Percentiles rank a stretch among this genome's conserved stretches.
Evolutionary conservation across 164 flowering plant species (phyloP).

Genomic region (Taxillus chinensis): DNA sequence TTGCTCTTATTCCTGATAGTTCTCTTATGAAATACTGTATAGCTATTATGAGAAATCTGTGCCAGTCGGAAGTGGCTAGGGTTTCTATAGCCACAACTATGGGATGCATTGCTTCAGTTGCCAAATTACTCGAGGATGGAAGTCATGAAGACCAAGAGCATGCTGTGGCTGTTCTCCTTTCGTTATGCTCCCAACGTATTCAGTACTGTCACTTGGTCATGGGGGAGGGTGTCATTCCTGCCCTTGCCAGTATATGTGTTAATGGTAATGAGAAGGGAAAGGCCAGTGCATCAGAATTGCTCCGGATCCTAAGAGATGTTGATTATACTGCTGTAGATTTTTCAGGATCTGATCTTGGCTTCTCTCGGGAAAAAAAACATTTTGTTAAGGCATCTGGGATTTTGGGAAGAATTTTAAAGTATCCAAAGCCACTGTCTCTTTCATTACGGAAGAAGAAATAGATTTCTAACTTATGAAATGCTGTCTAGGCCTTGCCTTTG

Average conservation of each 20-base stretch:
- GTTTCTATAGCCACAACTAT: constrained; percentile 37
- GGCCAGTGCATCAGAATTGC: constrained; percentile 49
- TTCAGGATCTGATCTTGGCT: not conserved
- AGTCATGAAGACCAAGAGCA: constrained; percentile 55
- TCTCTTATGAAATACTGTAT: constrained; percentile 32
- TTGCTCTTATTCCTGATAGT: constrained; percentile 33
- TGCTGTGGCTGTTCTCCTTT: constrained; percentile 48
- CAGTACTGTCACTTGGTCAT: constrained; percentile 52
- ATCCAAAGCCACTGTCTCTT: constrained; percentile 1
- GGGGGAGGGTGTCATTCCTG: constrained; percentile 60
- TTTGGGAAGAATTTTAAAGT: constrained; percentile 1
- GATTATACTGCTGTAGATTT: constrained; percentile 15
- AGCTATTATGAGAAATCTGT: constrained; percentile 39
- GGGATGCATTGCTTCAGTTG: constrained; percentile 58
- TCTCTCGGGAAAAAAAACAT: not conserved
- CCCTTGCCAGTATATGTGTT: constrained; percentile 32
- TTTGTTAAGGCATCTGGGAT: constrained; percentile 4
- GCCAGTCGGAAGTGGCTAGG: constrained; percentile 38
- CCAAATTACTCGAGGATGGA: constrained; percentile 45
- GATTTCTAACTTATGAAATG: constrained; percentile 10
- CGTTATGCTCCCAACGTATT: constrained; percentile 47
- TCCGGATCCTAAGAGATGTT: constrained; percentile 38
- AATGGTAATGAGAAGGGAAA: constrained; percentile 56
- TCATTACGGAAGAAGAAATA: constrained; percentile 13
- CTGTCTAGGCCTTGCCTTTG: no score